Evolutionary conservation across 768 basidiomycete genomes (phyloP).

Genomic region (Ramaria rubella): DNA sequence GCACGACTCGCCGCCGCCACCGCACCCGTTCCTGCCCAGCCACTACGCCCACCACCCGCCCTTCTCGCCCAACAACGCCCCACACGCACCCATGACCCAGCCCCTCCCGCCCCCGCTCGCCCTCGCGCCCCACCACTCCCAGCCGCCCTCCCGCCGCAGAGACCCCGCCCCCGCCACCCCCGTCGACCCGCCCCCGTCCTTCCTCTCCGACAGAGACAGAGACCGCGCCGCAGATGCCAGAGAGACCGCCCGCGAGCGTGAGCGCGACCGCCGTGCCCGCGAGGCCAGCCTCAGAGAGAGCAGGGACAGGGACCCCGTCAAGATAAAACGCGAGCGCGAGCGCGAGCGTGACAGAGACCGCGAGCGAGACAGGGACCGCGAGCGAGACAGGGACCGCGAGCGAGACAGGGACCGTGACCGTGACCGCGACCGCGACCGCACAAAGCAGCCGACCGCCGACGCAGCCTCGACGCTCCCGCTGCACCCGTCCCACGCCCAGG

Average conservation of each 20-base stretch:
- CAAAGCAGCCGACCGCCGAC: constrained; percentile 20
- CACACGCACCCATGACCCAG: not conserved
- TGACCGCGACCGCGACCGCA: constrained; percentile 24
- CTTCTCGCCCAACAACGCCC: not conserved
- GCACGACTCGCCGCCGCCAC: constrained; percentile 20
- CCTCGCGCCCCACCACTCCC: not conserved
- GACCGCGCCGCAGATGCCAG: constrained; percentile 18
- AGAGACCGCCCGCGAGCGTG: constrained; percentile 17
- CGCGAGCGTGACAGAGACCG: too few species aligned
- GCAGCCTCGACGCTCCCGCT: constrained; percentile 14
- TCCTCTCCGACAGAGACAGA: constrained; percentile 18
- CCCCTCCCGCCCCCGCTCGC: not conserved
- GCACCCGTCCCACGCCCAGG: not conserved
- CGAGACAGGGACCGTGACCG: too few species aligned
- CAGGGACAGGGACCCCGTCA: constrained; percentile 13
- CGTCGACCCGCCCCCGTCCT: constrained; percentile 3
- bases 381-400: too few species aligned
- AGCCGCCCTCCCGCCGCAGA: not conserved
- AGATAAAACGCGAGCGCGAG: constrained; percentile 30
- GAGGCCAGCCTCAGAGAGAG: constrained; percentile 1
- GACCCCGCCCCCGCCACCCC: not conserved
- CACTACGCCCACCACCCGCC: not conserved
- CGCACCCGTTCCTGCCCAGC: constrained; percentile 16
- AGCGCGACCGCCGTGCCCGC: constrained; percentile 2
- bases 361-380: too few species aligned